A percentile compares a stretch with the other conserved stretches of the same genome.
These are phyloP conservation scores for Phialophora macrospora DNA, from an alignment of 2,329 filamentous ascomycete species.

Conservation along the genomic window DNA sequence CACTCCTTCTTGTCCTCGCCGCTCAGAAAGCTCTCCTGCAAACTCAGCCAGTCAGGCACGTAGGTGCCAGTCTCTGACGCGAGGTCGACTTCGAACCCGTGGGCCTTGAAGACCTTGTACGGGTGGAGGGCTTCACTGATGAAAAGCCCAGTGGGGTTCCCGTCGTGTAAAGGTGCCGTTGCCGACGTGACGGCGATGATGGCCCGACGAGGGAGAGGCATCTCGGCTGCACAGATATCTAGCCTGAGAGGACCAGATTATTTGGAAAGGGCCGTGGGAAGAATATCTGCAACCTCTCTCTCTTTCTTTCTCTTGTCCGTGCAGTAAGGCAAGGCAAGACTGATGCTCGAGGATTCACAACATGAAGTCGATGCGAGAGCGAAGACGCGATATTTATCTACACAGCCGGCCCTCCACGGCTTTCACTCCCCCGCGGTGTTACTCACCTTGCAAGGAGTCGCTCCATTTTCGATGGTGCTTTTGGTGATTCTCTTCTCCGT, in stretches of 20 bases:
- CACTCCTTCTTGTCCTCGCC: constrained; percentile 49
- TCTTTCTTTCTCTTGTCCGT: background rate
- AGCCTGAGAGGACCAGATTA: background rate
- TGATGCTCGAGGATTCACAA: background rate
- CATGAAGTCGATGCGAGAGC: background rate
- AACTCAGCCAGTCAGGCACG: constrained; percentile 48
- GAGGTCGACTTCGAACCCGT: constrained; percentile 47
- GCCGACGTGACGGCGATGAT: constrained; percentile 54
- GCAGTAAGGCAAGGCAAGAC: background rate
- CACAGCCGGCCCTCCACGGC: background rate
- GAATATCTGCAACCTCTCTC: background rate
- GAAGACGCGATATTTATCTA: background rate
- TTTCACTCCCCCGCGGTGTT: background rate
- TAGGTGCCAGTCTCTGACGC: constrained; percentile 49
- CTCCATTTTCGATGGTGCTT: background rate
- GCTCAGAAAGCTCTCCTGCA: constrained; percentile 50
- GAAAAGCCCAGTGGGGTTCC: constrained; percentile 49
- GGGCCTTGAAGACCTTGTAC: constrained; percentile 51
- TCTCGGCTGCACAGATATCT: background rate
- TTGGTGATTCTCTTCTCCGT: background rate
- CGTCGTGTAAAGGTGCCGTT: constrained; percentile 48
- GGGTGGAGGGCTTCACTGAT: constrained; percentile 57
- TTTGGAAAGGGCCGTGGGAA: background rate
- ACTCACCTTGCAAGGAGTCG: too few species aligned
- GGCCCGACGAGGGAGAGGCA: constrained; percentile 45